These are phyloP conservation scores for Xylaria palmicola DNA, from an alignment of 495 filamentous ascomycete genomes.

Conservation along the genomic window DNA sequence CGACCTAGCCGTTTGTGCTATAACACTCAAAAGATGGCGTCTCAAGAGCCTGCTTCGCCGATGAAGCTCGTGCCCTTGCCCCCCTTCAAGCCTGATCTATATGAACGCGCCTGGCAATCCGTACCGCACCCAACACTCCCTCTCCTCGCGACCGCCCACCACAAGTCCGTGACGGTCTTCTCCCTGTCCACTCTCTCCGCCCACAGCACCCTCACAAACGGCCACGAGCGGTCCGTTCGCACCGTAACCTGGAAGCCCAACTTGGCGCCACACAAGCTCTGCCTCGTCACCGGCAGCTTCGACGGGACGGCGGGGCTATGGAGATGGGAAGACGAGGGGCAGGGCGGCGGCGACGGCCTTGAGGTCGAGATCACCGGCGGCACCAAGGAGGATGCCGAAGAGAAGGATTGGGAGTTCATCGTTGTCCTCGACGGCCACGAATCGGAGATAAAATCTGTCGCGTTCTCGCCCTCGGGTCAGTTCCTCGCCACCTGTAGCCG, in stretches of 20 bases:
- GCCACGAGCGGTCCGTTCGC: constrained; percentile 85
- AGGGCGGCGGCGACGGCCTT: constrained; percentile 14
- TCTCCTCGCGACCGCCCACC: constrained; percentile 82
- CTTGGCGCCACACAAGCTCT: constrained; percentile 56
- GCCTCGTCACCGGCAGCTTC: constrained; percentile 88
- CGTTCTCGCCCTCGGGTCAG: constrained; percentile 76
- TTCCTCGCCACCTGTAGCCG: constrained; percentile 85
- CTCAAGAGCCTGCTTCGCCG: constrained; percentile 13
- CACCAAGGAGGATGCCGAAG: constrained; percentile 38
- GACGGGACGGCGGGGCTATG: constrained; percentile 89
- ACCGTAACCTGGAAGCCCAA: constrained; percentile 81
- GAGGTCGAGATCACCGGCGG: constrained; percentile 25
- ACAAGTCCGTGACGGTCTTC: constrained; percentile 82
- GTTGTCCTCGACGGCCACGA: constrained; percentile 92
- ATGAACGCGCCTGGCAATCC: constrained; percentile 80
- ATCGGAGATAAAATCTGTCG: constrained; percentile 83
- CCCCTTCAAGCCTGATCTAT: constrained; percentile 65
- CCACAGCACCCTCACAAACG: constrained; percentile 76
- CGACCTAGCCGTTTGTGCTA: background rate
- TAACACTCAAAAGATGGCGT: constrained; percentile 17
- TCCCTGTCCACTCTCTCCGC: constrained; percentile 76
- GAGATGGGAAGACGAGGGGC: constrained; percentile 59
- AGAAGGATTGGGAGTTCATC: constrained; percentile 84
- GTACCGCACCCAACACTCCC: constrained; percentile 84
- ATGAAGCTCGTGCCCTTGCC: constrained; percentile 33